Base-by-base conservation (phyloP, 192 early-diverging fungal species). In the Coemansia javaensis region DNA sequence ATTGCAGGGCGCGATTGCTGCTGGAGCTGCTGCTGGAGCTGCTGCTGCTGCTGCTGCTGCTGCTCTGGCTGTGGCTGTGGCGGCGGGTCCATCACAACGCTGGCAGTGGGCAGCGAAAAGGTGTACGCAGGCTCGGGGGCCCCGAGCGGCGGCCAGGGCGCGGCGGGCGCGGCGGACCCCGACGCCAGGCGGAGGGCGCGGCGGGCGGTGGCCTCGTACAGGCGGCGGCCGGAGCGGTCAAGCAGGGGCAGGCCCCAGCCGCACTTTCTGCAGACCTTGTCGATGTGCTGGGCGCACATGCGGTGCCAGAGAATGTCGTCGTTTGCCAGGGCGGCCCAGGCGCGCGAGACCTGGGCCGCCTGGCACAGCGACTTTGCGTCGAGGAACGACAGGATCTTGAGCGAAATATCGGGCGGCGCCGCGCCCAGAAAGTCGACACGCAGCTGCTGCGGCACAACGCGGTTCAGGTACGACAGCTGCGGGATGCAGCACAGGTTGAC, bases 281-380 rank as follows among this genome's bases (percentile, higher is more conserved):
- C 92, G 44, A 96, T 99, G 58, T 99, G 96, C 71, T 97, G 94
- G 30, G 86, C 85, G 53, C 96, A 99, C 90, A 99, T 94, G 25
- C 86, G 74, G 56, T 96, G 89, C 96, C 96, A 99, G 13, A 99
- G 77, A 7, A 85, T 71, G 56, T 99, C 91, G 53, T 94, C 91
- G 52, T 97, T 90, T 5, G 93, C 90, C 11, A 94, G 50, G 14
- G 44, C 44, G n/a, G 79, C 82, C 96, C 96, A 99, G 4, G 64
- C 47, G 11, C 78, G 82, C 43, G 80, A 87, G 1, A 93, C 90
- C 66, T 96, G 91, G 10, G 93, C 88, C 18, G 89, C 90, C 48
- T 84, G 86, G 53, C 94, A 97, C 18, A 99, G 81, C 0, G 90
- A 85, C 9, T 75, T 84, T 11, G 91, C 94, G 59, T 99, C 96